Evolutionary conservation across 2,329 filamentous ascomycete species (phyloP).

Genomic region (Fusarium anguioides): DNA sequence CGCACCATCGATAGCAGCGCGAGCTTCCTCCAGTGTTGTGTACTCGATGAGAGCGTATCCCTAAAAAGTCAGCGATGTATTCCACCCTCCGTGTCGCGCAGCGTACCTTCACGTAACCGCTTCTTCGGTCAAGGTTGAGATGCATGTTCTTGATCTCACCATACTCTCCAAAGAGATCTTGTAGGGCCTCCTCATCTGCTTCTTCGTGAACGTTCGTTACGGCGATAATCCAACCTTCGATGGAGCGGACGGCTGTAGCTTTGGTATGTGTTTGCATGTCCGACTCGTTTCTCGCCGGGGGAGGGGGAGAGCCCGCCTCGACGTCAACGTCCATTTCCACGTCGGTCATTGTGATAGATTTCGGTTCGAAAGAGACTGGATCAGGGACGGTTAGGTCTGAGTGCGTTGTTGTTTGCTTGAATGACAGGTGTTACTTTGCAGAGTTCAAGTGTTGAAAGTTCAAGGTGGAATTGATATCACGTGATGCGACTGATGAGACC

Average conservation of each 20-base stretch:
- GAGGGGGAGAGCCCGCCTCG: conserved; percentile 51
- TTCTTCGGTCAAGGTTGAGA: conserved; percentile 83
- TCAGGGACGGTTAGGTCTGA: background rate
- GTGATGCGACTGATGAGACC: background rate
- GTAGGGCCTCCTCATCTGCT: conserved; percentile 83
- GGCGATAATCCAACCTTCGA: conserved; percentile 90
- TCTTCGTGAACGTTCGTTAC: conserved; percentile 91
- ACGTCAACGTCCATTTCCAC: conserved; percentile 69
- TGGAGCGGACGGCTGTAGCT: conserved; percentile 84
- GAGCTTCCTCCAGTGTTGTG: conserved; percentile 79
- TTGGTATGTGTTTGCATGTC: conserved; percentile 79
- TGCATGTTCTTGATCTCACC: conserved; percentile 91
- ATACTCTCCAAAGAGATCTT: conserved; percentile 84
- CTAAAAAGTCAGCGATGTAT: conserved; percentile 54
- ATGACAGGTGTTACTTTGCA: conserved; percentile 1
- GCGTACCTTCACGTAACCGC: conserved; percentile 84
- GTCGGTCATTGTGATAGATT: conserved; percentile 59
- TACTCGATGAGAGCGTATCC: conserved; percentile 90
- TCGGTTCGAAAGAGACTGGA: background rate
- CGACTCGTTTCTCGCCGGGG: conserved; percentile 62
- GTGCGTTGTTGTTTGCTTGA: background rate
- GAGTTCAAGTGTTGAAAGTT: conserved; percentile 7
- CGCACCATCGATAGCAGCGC: conserved; percentile 84
- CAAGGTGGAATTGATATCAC: conserved; percentile 29
- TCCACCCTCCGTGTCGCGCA: background rate